Percentiles rank a stretch among this genome's conserved stretches.
Conservation (phyloP, 768 basidiomycete species). For the Russula sp. region DNA sequence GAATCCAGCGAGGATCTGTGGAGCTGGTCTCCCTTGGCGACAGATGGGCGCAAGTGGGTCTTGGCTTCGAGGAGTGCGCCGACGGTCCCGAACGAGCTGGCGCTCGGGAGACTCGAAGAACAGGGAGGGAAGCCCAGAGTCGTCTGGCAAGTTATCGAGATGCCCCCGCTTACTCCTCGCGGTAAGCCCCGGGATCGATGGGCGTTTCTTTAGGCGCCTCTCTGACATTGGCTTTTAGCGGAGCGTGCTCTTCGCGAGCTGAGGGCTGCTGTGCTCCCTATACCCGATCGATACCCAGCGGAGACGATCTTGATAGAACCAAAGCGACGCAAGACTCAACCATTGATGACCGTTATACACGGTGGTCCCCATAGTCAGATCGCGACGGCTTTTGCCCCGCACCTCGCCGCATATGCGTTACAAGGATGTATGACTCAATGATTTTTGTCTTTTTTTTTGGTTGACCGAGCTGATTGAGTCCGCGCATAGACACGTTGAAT, state of each 20-base stretch:
- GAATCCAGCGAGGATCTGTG: slow-evolving; percentile 16
- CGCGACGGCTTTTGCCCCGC: slow-evolving; percentile 21
- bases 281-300: slow-evolving; percentile 18
- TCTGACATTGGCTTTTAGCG: slow-evolving; percentile 1
- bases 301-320: slow-evolving; percentile 20
- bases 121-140: slow-evolving; percentile 3
- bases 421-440: slow-evolving; percentile 23
- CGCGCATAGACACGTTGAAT: slow-evolving; percentile 23
- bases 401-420: slow-evolving; percentile 17
- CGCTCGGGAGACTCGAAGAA: slow-evolving; percentile 22
- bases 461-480: neutral
- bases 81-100: slow-evolving; percentile 18
- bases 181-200: neutral
- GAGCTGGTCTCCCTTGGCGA: slow-evolving; percentile 22
- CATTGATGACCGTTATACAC: slow-evolving; percentile 25
- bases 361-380: slow-evolving; percentile 29
- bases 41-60: slow-evolving; percentile 16
- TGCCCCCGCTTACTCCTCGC: slow-evolving; percentile 9
- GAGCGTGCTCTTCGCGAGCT: slow-evolving; percentile 13
- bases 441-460: neutral
- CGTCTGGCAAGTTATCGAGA: slow-evolving; percentile 17
- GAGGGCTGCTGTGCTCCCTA: slow-evolving; percentile 6
- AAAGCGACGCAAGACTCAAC: slow-evolving; percentile 3
- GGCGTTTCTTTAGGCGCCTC: neutral
- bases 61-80: slow-evolving; percentile 21